A percentile compares a stretch with the other conserved stretches of the same genome.
Conservation (phyloP, 805 yeast species). For the Spathaspora arborariae region DNA sequence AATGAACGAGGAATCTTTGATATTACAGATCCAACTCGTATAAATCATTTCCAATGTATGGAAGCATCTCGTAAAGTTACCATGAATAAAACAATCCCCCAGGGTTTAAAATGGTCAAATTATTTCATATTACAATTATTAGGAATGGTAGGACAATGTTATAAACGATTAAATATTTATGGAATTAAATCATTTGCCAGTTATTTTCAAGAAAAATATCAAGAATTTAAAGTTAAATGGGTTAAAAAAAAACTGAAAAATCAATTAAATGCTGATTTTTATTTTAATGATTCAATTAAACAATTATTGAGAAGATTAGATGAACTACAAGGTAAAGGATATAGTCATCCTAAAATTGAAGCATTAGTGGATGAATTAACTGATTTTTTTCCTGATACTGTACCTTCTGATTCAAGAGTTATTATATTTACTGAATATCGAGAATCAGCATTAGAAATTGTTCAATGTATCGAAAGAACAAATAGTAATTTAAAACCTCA, state of each 20-base stretch:
- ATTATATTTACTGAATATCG: conserved; percentile 87
- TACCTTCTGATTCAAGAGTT: conserved; percentile 57
- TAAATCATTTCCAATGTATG: conserved; percentile 69
- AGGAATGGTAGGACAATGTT: conserved; percentile 68
- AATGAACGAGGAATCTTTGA: conserved; percentile 61
- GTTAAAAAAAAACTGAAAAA: conserved; percentile 58
- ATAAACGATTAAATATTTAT: conserved; percentile 68
- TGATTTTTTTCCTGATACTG: conserved; percentile 45
- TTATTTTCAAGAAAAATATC: conserved; percentile 57
- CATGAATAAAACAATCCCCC: conserved; percentile 51
- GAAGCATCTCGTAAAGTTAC: conserved; percentile 60
- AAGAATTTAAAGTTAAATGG: conserved; percentile 55
- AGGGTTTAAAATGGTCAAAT: conserved; percentile 73
- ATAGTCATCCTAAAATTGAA: conserved; percentile 66
- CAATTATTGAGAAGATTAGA: conserved; percentile 26
- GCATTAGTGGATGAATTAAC: conserved; percentile 53
- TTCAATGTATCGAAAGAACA: conserved; percentile 51
- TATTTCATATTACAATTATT: conserved; percentile 59
- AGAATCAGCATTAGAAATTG: conserved; percentile 87
- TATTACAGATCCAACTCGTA: conserved; percentile 59
- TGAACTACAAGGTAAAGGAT: conserved; percentile 1
- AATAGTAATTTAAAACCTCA: conserved; percentile 53
- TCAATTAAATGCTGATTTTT: conserved; percentile 59
- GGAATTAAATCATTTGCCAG: conserved; percentile 76
- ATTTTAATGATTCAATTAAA: conserved; percentile 46